Base-by-base conservation (phyloP, 1,284 basidiomycete genomes). In the Rhodotorula mucilaginosa region DNA sequence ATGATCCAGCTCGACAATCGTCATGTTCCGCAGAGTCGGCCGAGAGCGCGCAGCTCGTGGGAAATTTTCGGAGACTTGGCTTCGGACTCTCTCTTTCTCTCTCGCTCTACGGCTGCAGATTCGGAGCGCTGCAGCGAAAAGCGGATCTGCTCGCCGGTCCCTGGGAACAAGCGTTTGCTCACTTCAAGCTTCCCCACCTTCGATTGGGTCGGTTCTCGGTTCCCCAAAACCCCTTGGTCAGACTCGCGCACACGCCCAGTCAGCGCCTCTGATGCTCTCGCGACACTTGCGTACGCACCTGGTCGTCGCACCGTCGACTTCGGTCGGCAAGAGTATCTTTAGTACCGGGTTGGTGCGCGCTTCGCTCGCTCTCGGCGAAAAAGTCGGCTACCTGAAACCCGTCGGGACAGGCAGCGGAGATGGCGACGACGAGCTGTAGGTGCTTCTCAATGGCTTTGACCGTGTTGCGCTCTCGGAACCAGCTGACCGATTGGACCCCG, bases 301-400 rank as follows among this genome's bases (percentile, higher is more conserved):
- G 80, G 84, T 97, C 65, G 95, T 96, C 79, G 94, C 94, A 3
- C 90, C 91, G 7, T 93, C 92, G 81, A 95, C 93, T 2, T 88
- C 92, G 81, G 92, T 97, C 59, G 94, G 94, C 44, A 97, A 97
- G 83, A 96, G 93, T 0, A 84, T 97, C 71, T 84, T 97, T 67
- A 90, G 91, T 0, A 87, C 93, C 5, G 92, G 91, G 3, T 87
- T 97, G 47, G 86, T 88, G 58, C 85, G 90, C 48, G 88, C 91
- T 0, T 91, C 91, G 31, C 71, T 61, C 58, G 75, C 59, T 16
- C 67, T 67, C 58, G 78, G 74, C 13, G 80, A 83, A 73, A 76
- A 80, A 51, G 89, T 91, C 0, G 90, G 88, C 77, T 97, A 97
- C 79, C 83, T 97, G 72, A 97, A 97, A 80, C 94, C 93, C 0